Conservation (phyloP, 208 protist species). For the Kentomonas sorsogonicus region DNA sequence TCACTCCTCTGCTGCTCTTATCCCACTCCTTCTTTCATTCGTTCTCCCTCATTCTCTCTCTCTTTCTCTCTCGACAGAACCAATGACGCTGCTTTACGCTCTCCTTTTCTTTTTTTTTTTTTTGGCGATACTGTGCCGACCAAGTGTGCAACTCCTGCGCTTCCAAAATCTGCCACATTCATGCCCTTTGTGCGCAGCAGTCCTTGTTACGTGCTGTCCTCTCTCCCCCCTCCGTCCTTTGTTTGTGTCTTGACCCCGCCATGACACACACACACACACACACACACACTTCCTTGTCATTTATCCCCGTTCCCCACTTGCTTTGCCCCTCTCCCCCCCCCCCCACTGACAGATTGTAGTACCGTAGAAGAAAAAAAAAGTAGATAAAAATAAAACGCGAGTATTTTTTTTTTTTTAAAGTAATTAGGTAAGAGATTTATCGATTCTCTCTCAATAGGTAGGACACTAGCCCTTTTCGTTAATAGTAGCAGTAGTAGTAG, state of each 20-base stretch:
- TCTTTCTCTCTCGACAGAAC: neutral
- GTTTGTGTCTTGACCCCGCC: slow-evolving; percentile 3
- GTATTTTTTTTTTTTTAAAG: slow-evolving; percentile 1
- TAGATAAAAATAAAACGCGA: too few relatives aligned
- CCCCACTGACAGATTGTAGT: too few relatives aligned
- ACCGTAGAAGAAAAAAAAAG: too few relatives aligned
- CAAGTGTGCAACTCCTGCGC: too few relatives aligned
- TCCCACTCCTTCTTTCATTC: neutral
- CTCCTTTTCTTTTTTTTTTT: slow-evolving; percentile 6
- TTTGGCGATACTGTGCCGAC: slow-evolving; percentile 9
- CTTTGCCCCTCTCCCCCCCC: slow-evolving; percentile 4
- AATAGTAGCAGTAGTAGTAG: too few relatives aligned
- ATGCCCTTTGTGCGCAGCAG: too few relatives aligned
- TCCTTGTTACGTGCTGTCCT: too few relatives aligned
- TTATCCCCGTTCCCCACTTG: neutral
- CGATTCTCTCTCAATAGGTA: neutral
- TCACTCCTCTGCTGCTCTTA: neutral
- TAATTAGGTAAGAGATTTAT: neutral
- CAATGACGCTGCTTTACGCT: neutral
- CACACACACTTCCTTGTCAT: slow-evolving; percentile 1
- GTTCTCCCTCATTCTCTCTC: neutral
- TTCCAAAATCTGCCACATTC: too few relatives aligned
- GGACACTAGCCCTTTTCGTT: too few relatives aligned
- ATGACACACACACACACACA: slow-evolving; percentile 1
- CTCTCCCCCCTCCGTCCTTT: too few relatives aligned